These are phyloP conservation scores for Aeminium ludgeri DNA, from an alignment of 495 filamentous ascomycete genomes.

Conservation along the genomic window DNA sequence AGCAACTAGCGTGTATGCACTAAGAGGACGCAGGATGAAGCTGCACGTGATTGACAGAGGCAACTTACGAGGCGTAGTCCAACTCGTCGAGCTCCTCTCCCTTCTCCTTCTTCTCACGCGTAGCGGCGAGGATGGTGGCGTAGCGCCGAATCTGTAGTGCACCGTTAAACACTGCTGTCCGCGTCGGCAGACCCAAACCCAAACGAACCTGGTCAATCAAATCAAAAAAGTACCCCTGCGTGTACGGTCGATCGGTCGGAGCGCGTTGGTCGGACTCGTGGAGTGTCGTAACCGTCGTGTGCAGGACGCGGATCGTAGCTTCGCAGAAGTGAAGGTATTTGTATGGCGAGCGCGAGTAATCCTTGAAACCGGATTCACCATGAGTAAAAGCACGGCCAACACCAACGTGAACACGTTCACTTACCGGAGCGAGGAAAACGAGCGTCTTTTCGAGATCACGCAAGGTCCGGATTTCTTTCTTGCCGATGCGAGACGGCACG, in stretches of 20 bases:
- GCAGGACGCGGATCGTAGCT: conserved; percentile 68
- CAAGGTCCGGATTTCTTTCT: conserved; percentile 67
- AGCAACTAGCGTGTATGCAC: not conserved
- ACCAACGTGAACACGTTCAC: conserved; percentile 27
- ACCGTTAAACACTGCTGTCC: conserved; percentile 4
- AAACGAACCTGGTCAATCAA: conserved; percentile 59
- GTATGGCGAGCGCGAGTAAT: conserved; percentile 45
- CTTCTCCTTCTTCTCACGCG: conserved; percentile 27
- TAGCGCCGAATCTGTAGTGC: conserved; percentile 23
- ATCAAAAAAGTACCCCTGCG: conserved; percentile 85
- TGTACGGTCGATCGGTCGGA: conserved; percentile 71
- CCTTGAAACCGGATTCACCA: conserved; percentile 48
- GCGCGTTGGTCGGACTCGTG: conserved; percentile 65
- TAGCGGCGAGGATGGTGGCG: conserved; percentile 34
- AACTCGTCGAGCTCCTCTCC: conserved; percentile 26
- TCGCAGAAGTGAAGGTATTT: conserved; percentile 75
- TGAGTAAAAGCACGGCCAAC: conserved; percentile 41
- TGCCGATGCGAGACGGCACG: conserved; percentile 56
- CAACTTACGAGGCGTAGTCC: conserved; percentile 27
- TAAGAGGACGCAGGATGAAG: too few species aligned
- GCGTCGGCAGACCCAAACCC: not conserved
- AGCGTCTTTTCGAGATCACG: conserved; percentile 82
- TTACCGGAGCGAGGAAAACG: conserved; percentile 74
- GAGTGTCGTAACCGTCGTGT: conserved; percentile 62
- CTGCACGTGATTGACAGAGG: not conserved